Conservation (phyloP, 2,329 filamentous ascomycete genomes). For the Cladorrhinum sp. region DNA sequence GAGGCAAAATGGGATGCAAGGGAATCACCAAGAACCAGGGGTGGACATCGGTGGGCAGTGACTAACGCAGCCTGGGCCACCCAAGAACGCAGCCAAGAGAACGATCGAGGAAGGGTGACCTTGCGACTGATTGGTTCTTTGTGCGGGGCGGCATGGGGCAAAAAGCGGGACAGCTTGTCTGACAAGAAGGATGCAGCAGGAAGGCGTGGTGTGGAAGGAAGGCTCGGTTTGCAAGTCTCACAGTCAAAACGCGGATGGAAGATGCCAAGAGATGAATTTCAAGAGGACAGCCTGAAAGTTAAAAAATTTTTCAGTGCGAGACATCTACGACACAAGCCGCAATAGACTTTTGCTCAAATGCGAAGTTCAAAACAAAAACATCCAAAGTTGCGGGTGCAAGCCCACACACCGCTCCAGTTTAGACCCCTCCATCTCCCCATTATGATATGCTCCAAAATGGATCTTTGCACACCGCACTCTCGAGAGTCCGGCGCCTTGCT, state of each 20-base stretch:
- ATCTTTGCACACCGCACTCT: not conserved
- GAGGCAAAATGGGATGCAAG: constrained; percentile 30
- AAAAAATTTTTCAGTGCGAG: not conserved
- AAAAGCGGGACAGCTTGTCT: constrained; percentile 17
- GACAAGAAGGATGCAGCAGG: constrained; percentile 11
- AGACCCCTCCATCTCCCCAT: not conserved
- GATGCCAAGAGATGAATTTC: not conserved
- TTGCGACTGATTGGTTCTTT: constrained; percentile 19
- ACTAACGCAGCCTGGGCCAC: constrained; percentile 22
- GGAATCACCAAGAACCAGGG: constrained; percentile 21
- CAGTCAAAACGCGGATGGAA: constrained; percentile 8
- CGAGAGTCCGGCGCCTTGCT: not conserved
- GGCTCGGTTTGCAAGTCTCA: not conserved
- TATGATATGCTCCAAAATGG: constrained; percentile 2
- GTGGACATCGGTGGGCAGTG: constrained; percentile 24
- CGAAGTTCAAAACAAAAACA: not conserved
- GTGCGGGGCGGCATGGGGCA: constrained; percentile 7
- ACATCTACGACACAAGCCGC: not conserved
- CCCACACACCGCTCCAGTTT: not conserved
- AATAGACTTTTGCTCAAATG: not conserved
- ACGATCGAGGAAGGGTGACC: constrained; percentile 17
- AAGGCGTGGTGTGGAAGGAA: not conserved
- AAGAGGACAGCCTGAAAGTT: not conserved
- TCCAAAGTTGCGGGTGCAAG: not conserved
- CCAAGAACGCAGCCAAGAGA: constrained; percentile 12